phyloP scores from a whole-genome alignment of 1,284 basidiomycete species.

The Cutaneotrichosporon dermatis region DNA sequence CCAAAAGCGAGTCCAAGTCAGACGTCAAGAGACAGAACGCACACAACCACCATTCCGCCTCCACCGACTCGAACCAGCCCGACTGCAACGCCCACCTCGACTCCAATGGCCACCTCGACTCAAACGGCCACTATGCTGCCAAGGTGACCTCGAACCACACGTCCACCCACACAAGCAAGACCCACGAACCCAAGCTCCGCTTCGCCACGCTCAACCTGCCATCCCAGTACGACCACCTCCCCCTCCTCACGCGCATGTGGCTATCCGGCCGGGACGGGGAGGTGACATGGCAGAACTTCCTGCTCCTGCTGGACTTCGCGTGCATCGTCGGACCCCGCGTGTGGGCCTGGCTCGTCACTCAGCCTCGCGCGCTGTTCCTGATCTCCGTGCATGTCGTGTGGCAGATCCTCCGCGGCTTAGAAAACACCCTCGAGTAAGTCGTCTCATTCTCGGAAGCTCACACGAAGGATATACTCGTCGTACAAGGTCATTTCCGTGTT shows the following conservation, averaged over 20 bases:
- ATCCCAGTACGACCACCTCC: constrained; percentile 60
- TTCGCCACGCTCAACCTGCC: not conserved
- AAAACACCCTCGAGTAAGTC: not conserved
- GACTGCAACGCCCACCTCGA: no score
- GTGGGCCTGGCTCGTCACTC: not conserved
- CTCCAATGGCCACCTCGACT: no score
- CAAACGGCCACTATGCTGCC: not conserved
- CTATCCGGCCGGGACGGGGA: not conserved
- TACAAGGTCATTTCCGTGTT: not conserved
- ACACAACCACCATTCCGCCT: not conserved
- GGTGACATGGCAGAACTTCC: not conserved
- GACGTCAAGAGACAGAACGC: not conserved
- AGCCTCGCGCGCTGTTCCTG: not conserved
- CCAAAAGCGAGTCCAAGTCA: no score
- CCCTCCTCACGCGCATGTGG: constrained; percentile 73
- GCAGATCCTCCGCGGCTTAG: not conserved
- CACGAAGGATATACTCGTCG: not conserved
- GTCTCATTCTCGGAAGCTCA: not conserved
- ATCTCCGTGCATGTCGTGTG: not conserved
- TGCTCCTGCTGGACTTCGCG: not conserved
- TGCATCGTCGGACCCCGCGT: not conserved
- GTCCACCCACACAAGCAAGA: not conserved
- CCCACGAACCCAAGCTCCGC: not conserved
- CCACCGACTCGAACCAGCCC: not conserved
- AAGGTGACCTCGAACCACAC: not conserved